Evolutionary conservation across 208 protist species (phyloP).

Genomic region (Endotrypanum monterogeii): DNA sequence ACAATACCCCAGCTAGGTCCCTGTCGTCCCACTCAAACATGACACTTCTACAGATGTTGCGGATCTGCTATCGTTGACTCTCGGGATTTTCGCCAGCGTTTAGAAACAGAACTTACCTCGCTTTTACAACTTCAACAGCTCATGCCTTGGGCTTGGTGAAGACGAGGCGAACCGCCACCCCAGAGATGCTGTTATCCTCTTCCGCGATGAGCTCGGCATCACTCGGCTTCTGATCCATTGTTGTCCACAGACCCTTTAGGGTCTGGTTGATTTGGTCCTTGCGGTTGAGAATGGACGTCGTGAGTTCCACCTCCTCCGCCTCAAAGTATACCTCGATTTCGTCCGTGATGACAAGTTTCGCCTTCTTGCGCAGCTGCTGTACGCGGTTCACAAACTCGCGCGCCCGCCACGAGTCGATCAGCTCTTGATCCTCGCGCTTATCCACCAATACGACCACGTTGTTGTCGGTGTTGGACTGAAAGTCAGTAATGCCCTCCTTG

Average conservation of each 20-base stretch:
- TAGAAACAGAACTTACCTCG: neutral
- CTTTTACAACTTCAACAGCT: neutral
- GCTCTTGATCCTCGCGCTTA: constrained; percentile 73
- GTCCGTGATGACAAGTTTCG: constrained; percentile 77
- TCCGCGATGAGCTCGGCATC: constrained; percentile 67
- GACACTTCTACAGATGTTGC: too few species aligned
- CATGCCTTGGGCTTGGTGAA: constrained; percentile 39
- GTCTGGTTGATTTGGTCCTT: constrained; percentile 79
- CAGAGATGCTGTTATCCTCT: constrained; percentile 89
- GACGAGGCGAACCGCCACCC: constrained; percentile 63
- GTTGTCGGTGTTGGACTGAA: constrained; percentile 89
- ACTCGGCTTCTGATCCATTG: constrained; percentile 63
- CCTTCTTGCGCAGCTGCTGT: constrained; percentile 98
- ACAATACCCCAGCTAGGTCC: too few species aligned
- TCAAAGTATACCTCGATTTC: constrained; percentile 78
- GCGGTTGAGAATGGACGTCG: constrained; percentile 62
- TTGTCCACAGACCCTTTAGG: constrained; percentile 64
- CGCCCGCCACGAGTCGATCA: constrained; percentile 90
- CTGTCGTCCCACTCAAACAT: too few species aligned
- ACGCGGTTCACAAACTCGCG: constrained; percentile 95
- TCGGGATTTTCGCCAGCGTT: neutral
- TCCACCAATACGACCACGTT: constrained; percentile 92
- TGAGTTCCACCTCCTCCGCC: constrained; percentile 75
- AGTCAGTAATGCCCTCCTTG: constrained; percentile 81
- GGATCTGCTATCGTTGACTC: neutral